Evolutionary conservation across 2,329 filamentous ascomycete species (phyloP).

Genomic region (Aspergillus sp.): DNA sequence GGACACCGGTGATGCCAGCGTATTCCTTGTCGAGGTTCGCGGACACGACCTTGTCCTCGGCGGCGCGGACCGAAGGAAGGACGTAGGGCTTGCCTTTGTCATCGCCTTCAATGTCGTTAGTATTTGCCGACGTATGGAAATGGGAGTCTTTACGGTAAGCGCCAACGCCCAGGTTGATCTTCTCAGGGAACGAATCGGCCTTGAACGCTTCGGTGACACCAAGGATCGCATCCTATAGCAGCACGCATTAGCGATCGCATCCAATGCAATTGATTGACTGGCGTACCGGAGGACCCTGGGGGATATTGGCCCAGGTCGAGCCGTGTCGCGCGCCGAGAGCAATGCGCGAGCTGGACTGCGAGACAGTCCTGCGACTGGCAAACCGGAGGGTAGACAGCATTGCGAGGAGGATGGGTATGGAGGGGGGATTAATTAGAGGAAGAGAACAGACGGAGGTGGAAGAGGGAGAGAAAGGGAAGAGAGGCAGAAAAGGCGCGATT

Average conservation of each 20-base stretch:
- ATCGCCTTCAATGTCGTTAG: slow-evolving; percentile 45
- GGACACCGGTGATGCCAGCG: slow-evolving; percentile 91
- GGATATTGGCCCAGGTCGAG: slow-evolving; percentile 83
- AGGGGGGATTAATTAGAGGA: slow-evolving; percentile 1
- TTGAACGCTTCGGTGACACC: slow-evolving; percentile 95
- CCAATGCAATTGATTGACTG: too few species aligned
- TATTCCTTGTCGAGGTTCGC: slow-evolving; percentile 90
- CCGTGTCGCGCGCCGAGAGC: slow-evolving; percentile 48
- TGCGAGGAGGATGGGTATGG: slow-evolving; percentile 5
- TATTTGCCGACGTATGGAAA: not conserved
- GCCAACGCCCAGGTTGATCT: slow-evolving; percentile 98
- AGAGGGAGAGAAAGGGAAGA: slow-evolving; percentile 2
- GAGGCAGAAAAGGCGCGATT: slow-evolving; percentile 2
- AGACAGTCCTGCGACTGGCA: slow-evolving; percentile 32
- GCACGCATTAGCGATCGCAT: too few species aligned
- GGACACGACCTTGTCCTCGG: slow-evolving; percentile 76
- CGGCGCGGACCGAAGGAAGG: slow-evolving; percentile 80
- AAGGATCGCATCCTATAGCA: slow-evolving; percentile 38
- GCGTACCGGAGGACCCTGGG: slow-evolving; percentile 88
- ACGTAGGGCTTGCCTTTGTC: slow-evolving; percentile 97
- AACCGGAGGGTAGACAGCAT: slow-evolving; percentile 42
- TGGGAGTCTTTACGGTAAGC: slow-evolving; percentile 62
- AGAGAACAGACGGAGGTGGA: slow-evolving; percentile 3
- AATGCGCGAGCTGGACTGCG: slow-evolving; percentile 31
- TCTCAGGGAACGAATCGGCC: slow-evolving; percentile 83